Percentiles rank a stretch among this genome's conserved stretches.
These are phyloP conservation scores for Chalaropsis thielavioides DNA, from an alignment of 2,329 filamentous ascomycete species.

Conservation along the genomic window DNA sequence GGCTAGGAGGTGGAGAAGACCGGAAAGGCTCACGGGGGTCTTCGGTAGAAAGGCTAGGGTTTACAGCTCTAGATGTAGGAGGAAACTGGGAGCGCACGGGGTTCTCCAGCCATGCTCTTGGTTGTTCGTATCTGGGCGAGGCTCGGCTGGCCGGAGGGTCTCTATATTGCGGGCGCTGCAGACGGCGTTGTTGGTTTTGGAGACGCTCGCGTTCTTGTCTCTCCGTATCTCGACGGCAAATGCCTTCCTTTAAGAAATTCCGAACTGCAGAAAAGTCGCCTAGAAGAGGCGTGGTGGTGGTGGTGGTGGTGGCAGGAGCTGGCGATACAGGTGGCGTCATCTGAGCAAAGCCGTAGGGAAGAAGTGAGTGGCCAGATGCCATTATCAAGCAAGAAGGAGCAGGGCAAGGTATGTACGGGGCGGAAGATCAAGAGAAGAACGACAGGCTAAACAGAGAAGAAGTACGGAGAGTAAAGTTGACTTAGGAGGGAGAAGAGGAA, in stretches of 20 bases:
- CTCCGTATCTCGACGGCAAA: slow-evolving; percentile 1
- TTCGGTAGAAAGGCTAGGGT: neutral
- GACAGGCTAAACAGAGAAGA: neutral
- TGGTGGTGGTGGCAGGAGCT: slow-evolving; percentile 9
- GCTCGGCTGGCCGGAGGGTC: neutral
- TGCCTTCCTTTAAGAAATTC: neutral
- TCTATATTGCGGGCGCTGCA: neutral
- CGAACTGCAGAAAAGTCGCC: slow-evolving; percentile 14
- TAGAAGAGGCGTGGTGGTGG: neutral
- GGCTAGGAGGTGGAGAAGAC: slow-evolving; percentile 9
- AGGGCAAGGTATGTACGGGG: neutral
- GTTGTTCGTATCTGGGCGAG: neutral
- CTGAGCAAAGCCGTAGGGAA: slow-evolving; percentile 14
- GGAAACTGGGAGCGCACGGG: neutral
- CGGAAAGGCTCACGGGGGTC: neutral
- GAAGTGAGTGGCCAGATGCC: neutral
- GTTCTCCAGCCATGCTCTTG: neutral
- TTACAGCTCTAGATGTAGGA: neutral
- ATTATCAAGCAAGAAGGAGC: neutral
- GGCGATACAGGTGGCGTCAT: slow-evolving; percentile 17
- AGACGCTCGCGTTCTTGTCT: neutral
- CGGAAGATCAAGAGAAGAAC: neutral
- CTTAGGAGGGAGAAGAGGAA: neutral
- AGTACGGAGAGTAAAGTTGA: neutral
- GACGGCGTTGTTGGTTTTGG: neutral